Evolutionary conservation across 1,139 yeast species (phyloP).

Genomic region (Yarrowia galli): DNA sequence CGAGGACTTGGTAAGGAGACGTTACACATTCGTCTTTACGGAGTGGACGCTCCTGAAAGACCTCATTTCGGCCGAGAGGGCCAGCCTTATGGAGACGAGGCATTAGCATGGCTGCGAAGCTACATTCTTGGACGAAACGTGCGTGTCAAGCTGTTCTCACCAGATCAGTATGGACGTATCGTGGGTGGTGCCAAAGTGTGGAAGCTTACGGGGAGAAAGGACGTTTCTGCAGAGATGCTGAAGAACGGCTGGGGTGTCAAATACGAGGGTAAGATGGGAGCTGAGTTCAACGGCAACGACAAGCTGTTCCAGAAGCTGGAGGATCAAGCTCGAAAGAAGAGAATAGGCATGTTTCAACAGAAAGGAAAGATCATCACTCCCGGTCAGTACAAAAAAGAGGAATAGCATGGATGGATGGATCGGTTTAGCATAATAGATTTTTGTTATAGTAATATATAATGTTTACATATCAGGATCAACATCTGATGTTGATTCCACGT

Average conservation of each 20-base stretch:
- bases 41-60: constrained; percentile 98
- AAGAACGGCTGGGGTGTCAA: constrained; percentile 83
- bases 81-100: constrained; percentile 87
- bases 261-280: constrained; percentile 80
- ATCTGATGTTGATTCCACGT: constrained; percentile 79
- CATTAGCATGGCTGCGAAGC: constrained; percentile 73
- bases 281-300: constrained; percentile 86
- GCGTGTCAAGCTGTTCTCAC: constrained; percentile 74
- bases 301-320: constrained; percentile 65
- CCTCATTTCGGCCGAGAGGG: constrained; percentile 95
- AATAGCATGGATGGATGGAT: neutral
- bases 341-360: constrained; percentile 71
- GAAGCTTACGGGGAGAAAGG: constrained; percentile 76
- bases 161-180: constrained; percentile 89
- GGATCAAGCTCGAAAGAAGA: constrained; percentile 61
- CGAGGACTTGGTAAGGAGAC: constrained; percentile 50
- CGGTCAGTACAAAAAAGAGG: constrained; percentile 69
- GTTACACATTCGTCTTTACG: constrained; percentile 77
- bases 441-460: constrained; percentile 6
- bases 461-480: constrained; percentile 53
- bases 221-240: constrained; percentile 88
- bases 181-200: constrained; percentile 82
- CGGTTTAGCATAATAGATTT: constrained; percentile 28
- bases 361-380: constrained; percentile 67
- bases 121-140: constrained; percentile 71